Evolutionary conservation across 139 green algal species (phyloP), one percentile per base, ranked within the genome.

Genomic region (Chlorella sp.): DNA sequence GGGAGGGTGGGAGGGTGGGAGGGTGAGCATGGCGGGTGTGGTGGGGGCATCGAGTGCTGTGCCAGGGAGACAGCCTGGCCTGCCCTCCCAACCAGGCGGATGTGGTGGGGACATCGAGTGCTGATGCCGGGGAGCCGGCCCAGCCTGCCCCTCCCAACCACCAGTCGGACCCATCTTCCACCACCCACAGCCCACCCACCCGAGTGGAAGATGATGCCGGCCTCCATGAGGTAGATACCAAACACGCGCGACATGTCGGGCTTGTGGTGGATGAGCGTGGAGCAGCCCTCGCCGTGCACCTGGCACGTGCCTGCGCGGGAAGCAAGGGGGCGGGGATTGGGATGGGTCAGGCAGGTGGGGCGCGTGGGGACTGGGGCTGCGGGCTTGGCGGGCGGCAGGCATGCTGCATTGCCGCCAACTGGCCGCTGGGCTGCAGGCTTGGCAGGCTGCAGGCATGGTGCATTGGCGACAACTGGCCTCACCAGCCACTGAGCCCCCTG

Each of bases 121-220:
- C n/a, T n/a, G n/a, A n/a, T n/a, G n/a, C n/a, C n/a, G n/a, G n/a
- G n/a, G n/a, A n/a, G n/a, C 9, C 58, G 22, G 58, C 58, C 16
- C 7, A 14, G 58, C 6, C 22, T 65, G 58, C 58, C 58, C 20
- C n/a, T 30, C 58, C 9, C 9, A 14, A 6, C 7, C 65, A n/a
- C n/a, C n/a, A n/a, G n/a, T n/a, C n/a, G n/a, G n/a, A n/a, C 14
- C 2, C 34, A 16, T 43, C 8, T 46, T 34, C 6, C 65, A 3
- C 32, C 65, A 6, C 14, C 32, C 67, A 34, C 26, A n/a, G 36
- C 68, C 26, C 43, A 58, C 77, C 6, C 79, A 76, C 79, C 43
- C 0, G 72, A 86, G 77, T 92, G 89, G 68, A 92, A 88, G 34
- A 89, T 80, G 70, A 92, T 85, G 36, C 87, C 87, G 3, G 81